Percentiles rank a stretch among this genome's conserved stretches.
These are phyloP conservation scores for Diphasiastrum complanatum DNA, from an alignment of 83 land plant species.

Conservation along the genomic window DNA sequence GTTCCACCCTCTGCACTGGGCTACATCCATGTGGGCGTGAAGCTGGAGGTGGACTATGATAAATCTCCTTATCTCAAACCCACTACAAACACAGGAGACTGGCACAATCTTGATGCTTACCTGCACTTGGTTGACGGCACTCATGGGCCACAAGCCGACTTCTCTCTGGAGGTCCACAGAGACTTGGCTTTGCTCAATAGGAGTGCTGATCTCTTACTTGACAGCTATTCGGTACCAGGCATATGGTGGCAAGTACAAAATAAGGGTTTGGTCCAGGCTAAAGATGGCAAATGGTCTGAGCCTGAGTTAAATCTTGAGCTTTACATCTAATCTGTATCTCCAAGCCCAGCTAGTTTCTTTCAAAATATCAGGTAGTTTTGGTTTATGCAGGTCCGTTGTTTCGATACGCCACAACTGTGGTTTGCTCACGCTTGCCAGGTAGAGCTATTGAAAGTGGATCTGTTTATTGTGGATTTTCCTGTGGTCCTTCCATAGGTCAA, in stretches of 20 bases:
- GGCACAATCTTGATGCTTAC: constrained; percentile 64
- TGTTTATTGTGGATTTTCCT: no score
- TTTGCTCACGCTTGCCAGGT: no score
- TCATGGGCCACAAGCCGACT: constrained; percentile 27
- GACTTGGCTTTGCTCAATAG: constrained; percentile 48
- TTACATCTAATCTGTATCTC: no score
- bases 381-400: no score
- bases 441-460: no score
- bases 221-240: constrained; percentile 32
- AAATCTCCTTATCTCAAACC: constrained; percentile 52
- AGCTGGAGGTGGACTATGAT: constrained; percentile 36
- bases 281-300: no score
- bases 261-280: constrained; percentile 54
- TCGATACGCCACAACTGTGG: no score
- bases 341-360: no score
- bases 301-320: no score
- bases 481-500: no score
- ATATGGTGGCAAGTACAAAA: constrained; percentile 44
- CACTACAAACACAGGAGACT: constrained; percentile 29
- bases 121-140: constrained; percentile 64
- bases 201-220: constrained; percentile 28
- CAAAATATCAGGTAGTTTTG: no score
- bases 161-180: constrained; percentile 38
- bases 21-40: constrained; percentile 46
- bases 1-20: constrained; percentile 28